Evolutionary conservation across 2,329 filamentous ascomycete genomes (phyloP).

Genomic region (Huntiella omanensis): DNA sequence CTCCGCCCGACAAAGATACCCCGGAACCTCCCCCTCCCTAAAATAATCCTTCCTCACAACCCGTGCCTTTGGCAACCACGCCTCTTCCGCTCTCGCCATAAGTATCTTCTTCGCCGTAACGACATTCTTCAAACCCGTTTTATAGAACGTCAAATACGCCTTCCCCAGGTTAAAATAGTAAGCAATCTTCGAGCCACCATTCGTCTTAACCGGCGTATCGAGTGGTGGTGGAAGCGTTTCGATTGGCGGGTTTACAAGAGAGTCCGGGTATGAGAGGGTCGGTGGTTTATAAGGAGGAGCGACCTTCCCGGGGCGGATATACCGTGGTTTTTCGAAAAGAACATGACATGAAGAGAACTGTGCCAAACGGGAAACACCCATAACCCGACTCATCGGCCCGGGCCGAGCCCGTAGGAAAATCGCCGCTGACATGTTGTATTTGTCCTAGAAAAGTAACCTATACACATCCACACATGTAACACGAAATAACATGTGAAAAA

Average conservation of each 20-base stretch:
- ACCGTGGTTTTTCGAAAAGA: background rate
- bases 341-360: too few species aligned
- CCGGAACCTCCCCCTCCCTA: constrained; percentile 45
- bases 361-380: too few species aligned
- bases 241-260: constrained; percentile 46
- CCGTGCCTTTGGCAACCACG: constrained; percentile 27
- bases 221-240: constrained; percentile 57
- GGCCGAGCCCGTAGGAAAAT: too few species aligned
- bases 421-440: too few species aligned
- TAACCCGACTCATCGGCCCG: too few species aligned
- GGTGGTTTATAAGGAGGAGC: background rate
- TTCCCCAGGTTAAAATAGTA: constrained; percentile 48
- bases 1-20: constrained; percentile 38
- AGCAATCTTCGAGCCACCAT: constrained; percentile 22
- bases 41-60: constrained; percentile 24
- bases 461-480: too few species aligned
- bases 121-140: constrained; percentile 59
- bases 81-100: background rate
- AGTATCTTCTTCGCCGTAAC: constrained; percentile 44
- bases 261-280: constrained; percentile 4
- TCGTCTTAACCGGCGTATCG: constrained; percentile 29
- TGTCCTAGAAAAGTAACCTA: too few species aligned
- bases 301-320: background rate
- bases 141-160: constrained; percentile 74
- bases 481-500: too few species aligned